phyloP scores from a whole-genome alignment of 2,329 filamentous ascomycete genomes.

The Gnomoniopsis smithogilvyi region DNA sequence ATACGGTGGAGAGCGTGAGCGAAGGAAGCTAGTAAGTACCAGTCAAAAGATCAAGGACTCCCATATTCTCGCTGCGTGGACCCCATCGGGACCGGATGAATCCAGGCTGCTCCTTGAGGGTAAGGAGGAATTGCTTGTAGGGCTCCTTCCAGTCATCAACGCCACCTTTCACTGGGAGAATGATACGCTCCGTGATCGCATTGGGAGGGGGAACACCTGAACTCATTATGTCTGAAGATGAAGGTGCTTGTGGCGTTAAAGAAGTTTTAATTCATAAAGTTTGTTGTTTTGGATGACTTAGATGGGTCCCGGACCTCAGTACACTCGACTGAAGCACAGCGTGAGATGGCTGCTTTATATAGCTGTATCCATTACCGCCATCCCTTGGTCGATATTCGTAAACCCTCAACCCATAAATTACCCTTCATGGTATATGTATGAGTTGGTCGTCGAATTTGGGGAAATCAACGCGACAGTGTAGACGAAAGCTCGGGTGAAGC shows the following conservation, averaged over 20 bases:
- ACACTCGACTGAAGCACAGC: too few relatives aligned
- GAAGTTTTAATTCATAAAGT: background rate
- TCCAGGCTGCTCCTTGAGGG: constrained; percentile 25
- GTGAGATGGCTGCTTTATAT: too few relatives aligned
- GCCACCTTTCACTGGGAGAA: constrained; percentile 23
- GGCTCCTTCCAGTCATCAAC: constrained; percentile 27
- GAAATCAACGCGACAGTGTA: too few relatives aligned
- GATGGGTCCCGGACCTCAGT: too few relatives aligned
- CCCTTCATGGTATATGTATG: too few relatives aligned
- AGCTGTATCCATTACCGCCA: too few relatives aligned
- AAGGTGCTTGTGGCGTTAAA: background rate
- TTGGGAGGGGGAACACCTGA: constrained; percentile 1
- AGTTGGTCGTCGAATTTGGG: too few relatives aligned
- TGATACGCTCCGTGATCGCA: constrained; percentile 10
- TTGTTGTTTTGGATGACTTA: background rate
- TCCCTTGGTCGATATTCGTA: too few relatives aligned
- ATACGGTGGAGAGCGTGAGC: background rate
- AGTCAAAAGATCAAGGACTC: constrained; percentile 26
- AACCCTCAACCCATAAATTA: too few relatives aligned
- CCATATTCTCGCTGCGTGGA: constrained; percentile 24
- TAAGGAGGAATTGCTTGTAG: constrained; percentile 26
- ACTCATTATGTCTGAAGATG: background rate
- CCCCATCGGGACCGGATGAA: constrained; percentile 28
- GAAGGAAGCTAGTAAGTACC: constrained; percentile 13
- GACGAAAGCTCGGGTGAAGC: too few relatives aligned